phyloP scores from a whole-genome alignment of 805 yeast genomes.

The Teunomyces panamensis region DNA sequence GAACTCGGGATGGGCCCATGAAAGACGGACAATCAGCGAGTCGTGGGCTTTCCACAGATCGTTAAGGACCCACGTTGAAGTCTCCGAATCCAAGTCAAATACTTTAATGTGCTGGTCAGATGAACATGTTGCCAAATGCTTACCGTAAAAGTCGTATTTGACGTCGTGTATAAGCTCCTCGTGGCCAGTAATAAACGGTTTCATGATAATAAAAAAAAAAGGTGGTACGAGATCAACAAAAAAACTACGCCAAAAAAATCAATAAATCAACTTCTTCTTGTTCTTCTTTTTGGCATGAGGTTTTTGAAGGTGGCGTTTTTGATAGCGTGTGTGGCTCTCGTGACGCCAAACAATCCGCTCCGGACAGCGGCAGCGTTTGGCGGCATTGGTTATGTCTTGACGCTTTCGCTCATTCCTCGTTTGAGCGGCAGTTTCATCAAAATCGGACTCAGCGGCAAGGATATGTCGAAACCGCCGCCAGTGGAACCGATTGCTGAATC shows the following conservation, averaged over 20 bases:
- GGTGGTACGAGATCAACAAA: too few relatives aligned
- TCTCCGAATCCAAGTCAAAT: conserved; percentile 66
- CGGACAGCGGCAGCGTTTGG: conserved; percentile 65
- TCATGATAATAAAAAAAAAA: conserved; percentile 22
- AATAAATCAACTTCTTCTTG: background rate
- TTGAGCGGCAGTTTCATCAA: conserved; percentile 64
- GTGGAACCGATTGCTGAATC: conserved; percentile 71
- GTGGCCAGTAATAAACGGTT: conserved; percentile 85
- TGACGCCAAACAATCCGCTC: conserved; percentile 46
- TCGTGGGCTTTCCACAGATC: conserved; percentile 98
- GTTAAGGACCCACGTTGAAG: conserved; percentile 75
- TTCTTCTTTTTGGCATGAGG: background rate
- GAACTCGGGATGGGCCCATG: conserved; percentile 94
- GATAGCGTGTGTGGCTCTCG: conserved; percentile 18
- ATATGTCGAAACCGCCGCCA: conserved; percentile 78
- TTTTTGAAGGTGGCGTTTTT: conserved; percentile 9
- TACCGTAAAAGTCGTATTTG: conserved; percentile 90
- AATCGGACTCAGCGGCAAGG: conserved; percentile 84
- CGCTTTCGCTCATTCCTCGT: conserved; percentile 63
- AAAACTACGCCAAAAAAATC: background rate
- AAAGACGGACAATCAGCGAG: conserved; percentile 73
- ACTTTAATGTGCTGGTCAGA: conserved; percentile 93
- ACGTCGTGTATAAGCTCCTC: conserved; percentile 90
- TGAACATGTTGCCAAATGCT: conserved; percentile 89
- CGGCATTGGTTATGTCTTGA: conserved; percentile 60